These are phyloP conservation scores for Paraphoma chrysanthemicola DNA, from an alignment of 2,329 filamentous ascomycete species.

Conservation along the genomic window DNA sequence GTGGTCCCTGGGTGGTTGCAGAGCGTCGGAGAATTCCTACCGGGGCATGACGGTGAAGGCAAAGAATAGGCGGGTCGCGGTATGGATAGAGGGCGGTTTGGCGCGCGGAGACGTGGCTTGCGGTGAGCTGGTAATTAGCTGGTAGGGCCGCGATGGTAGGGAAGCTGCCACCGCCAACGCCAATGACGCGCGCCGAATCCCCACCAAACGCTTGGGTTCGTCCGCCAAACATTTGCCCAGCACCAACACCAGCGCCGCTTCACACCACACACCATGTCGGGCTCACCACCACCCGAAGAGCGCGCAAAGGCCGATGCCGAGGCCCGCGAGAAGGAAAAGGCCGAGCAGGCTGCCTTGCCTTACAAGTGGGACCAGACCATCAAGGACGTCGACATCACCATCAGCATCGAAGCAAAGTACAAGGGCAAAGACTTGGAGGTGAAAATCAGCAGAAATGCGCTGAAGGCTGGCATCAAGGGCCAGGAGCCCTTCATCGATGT, in stretches of 20 bases:
- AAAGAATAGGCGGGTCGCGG: slow-evolving; percentile 22
- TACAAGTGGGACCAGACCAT: slow-evolving; percentile 99
- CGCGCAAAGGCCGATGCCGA: slow-evolving; percentile 64
- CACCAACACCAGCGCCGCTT: slow-evolving; percentile 5
- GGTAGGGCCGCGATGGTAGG: slow-evolving; percentile 15
- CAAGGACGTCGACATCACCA: slow-evolving; percentile 80
- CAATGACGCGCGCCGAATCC: slow-evolving; percentile 12
- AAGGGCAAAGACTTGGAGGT: slow-evolving; percentile 86
- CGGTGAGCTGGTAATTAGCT: slow-evolving; percentile 20
- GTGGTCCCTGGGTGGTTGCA: slow-evolving; percentile 15
- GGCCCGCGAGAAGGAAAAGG: slow-evolving; percentile 74
- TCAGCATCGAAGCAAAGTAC: slow-evolving; percentile 79
- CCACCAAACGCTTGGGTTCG: neutral
- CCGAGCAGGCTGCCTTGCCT: slow-evolving; percentile 87
- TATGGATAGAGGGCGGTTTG: slow-evolving; percentile 21
- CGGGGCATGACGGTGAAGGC: slow-evolving; percentile 34
- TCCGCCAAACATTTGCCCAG: slow-evolving; percentile 4
- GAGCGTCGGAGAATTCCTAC: slow-evolving; percentile 27
- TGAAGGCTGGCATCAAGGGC: slow-evolving; percentile 86
- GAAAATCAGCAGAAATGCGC: slow-evolving; percentile 77
- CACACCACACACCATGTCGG: slow-evolving; percentile 33
- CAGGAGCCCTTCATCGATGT: slow-evolving; percentile 85
- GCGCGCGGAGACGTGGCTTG: slow-evolving; percentile 18
- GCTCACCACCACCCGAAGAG: slow-evolving; percentile 60
- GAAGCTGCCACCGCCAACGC: slow-evolving; percentile 18